Evolutionary conservation across 2,329 filamentous ascomycete species (phyloP), one percentile per base, ranked within the genome.

Genomic region (Beauveria australis): DNA sequence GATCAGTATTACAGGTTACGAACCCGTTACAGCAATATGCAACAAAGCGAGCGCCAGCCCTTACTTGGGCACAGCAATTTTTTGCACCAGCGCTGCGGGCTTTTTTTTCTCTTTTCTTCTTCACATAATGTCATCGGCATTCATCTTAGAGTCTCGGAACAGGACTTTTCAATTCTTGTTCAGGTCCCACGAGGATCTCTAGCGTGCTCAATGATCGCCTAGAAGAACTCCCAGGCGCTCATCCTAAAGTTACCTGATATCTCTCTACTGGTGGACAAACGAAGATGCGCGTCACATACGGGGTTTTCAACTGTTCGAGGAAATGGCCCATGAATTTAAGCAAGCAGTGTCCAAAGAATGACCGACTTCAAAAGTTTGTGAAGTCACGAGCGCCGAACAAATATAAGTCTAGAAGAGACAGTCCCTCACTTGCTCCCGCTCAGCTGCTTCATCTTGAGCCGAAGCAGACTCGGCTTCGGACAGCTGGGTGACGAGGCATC

Each of bases 101-200:
- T 64, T 55, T 63, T 63, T 71, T 71, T 71, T 74, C 70, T 74
- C 74, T 74, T 76, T 77, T 80, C 77, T 76, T 74, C 75, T 79
- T 75, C 75, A 78, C 79, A 76, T 80, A 93, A 90, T 91, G 87
- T 91, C 85, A 84, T 81, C 73, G 86, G 88, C 91, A 88, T 89
- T 88, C 85, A 89, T 90, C 89, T 93, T 97, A 97, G 94, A 99
- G 94, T 99, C 94, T 95, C 93, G 92, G 89, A 89, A 86, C 86
- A 89, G 86, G 89, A 85, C 75, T 73, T 73, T 68, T 92, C 90
- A 91, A 83, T 97, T 84, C 89, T 91, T 92, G 86, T 89, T 91
- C 89, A 95, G 91, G 84, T 88, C 84, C 86, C 81, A 75, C 75
- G 81, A 78, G 84, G 88, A 80, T 83, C 89, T 92, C 89, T 79